phyloP scores from a whole-genome alignment of 2,329 filamentous ascomycete genomes.

The Aspergillus quadricinctus region DNA sequence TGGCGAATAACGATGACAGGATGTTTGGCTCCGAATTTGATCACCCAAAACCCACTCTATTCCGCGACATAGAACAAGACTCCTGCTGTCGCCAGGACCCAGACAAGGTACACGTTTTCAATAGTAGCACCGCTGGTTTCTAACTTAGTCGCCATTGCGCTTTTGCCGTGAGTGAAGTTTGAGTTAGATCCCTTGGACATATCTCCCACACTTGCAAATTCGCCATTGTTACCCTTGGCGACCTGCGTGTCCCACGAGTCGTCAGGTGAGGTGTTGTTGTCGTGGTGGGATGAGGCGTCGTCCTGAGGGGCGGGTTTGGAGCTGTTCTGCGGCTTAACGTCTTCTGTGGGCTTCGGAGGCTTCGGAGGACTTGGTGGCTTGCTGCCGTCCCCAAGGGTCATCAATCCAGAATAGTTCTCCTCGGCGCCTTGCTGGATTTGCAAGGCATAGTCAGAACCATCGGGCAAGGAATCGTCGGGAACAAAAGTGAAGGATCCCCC shows the following conservation, averaged over 20 bases:
- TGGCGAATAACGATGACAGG: neutral
- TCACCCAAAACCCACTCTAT: neutral
- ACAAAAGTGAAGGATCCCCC: slow-evolving; percentile 51
- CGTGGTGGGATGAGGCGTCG: slow-evolving; percentile 7
- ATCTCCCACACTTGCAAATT: slow-evolving; percentile 15
- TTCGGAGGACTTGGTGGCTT: slow-evolving; percentile 10
- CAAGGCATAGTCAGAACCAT: slow-evolving; percentile 53
- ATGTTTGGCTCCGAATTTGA: neutral
- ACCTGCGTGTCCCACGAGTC: slow-evolving; percentile 5
- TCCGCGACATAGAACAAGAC: slow-evolving; percentile 11
- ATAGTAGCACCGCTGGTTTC: slow-evolving; percentile 13
- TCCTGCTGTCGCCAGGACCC: slow-evolving; percentile 10
- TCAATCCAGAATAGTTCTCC: slow-evolving; percentile 54
- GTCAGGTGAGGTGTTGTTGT: slow-evolving; percentile 10
- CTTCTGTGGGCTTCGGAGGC: neutral
- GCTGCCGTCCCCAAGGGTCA: slow-evolving; percentile 40
- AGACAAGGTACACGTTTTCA: slow-evolving; percentile 7
- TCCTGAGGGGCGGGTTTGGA: neutral
- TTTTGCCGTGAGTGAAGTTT: slow-evolving; percentile 11
- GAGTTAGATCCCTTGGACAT: slow-evolving; percentile 4
- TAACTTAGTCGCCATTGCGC: slow-evolving; percentile 8
- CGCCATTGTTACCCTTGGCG: slow-evolving; percentile 17
- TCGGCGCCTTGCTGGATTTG: slow-evolving; percentile 51
- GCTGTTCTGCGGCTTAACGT: neutral
- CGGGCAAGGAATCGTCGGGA: slow-evolving; percentile 39